Percentiles rank a stretch among this genome's conserved stretches.
phyloP scores from a whole-genome alignment of 1,139 yeast genomes.

The Trichomonascaceae sp. region DNA sequence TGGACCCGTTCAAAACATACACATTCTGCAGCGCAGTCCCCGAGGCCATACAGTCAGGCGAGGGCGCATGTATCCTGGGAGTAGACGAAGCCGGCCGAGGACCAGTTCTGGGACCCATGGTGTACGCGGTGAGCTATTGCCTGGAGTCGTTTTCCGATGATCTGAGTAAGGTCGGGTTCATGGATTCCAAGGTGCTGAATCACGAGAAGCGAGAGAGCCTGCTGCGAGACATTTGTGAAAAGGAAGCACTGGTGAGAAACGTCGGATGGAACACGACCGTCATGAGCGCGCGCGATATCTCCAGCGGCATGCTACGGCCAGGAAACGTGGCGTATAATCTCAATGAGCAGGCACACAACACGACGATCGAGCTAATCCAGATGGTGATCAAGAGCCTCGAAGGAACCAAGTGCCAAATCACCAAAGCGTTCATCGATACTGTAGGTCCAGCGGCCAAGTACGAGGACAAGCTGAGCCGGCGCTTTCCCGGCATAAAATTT shows the following conservation, averaged over 20 bases:
- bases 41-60: conserved; percentile 10
- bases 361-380: conserved; percentile 68
- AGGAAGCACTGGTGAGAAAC: conserved; percentile 35
- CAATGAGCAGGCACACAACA: conserved; percentile 93
- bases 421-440: conserved; percentile 78
- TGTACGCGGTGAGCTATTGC: conserved; percentile 79
- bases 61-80: conserved; percentile 45
- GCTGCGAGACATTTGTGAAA: conserved; percentile 43
- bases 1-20: conserved; percentile 15
- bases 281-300: conserved; percentile 78
- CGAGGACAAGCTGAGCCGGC: conserved; percentile 53
- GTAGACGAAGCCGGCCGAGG: conserved; percentile 99
- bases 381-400: conserved; percentile 42
- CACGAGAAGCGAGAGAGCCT: conserved; percentile 55
- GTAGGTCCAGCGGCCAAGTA: conserved; percentile 91
- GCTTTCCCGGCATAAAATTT: conserved; percentile 59
- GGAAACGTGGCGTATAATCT: conserved; percentile 52
- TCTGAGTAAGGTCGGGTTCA: conserved; percentile 60
- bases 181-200: conserved; percentile 80
- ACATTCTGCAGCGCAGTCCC: conserved; percentile 30
- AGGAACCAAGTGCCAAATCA: conserved; percentile 53
- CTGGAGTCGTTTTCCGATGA: conserved; percentile 40
- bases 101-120: conserved; percentile 94
- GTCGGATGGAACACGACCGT: conserved; percentile 85
- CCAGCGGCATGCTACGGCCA: conserved; percentile 74